A percentile compares a stretch with the other conserved stretches of the same genome.
Conservation (phyloP, 2,329 filamentous ascomycete species). For the Ophidiomyces ophidiicola region DNA sequence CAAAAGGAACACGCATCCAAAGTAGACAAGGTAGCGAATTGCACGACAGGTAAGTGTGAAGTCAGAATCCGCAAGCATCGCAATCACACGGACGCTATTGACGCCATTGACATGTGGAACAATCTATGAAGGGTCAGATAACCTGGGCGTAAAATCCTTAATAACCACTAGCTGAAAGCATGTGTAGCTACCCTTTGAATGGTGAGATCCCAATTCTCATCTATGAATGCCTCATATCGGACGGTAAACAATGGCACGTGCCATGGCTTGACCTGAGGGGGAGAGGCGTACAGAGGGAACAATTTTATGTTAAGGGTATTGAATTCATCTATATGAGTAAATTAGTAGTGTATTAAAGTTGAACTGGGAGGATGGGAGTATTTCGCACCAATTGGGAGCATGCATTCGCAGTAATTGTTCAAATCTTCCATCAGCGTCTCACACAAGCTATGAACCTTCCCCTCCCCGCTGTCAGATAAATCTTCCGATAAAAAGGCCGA, state of each 20-base stretch:
- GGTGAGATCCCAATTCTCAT: constrained; percentile 44
- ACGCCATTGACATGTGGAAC: constrained; percentile 82
- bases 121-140: constrained; percentile 38
- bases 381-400: constrained; percentile 89
- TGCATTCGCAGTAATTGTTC: constrained; percentile 95
- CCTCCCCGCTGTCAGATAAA: constrained; percentile 34
- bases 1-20: constrained; percentile 76
- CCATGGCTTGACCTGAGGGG: constrained; percentile 68
- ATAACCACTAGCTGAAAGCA: neutral
- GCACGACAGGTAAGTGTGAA: constrained; percentile 75
- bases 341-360: too few relatives aligned
- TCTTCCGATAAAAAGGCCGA: constrained; percentile 57
- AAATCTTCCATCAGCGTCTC: constrained; percentile 83
- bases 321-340: constrained; percentile 78
- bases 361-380: constrained; percentile 19
- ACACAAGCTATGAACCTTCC: constrained; percentile 56
- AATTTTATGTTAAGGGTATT: constrained; percentile 96
- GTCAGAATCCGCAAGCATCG: constrained; percentile 72
- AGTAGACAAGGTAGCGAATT: constrained; percentile 80
- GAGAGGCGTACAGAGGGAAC: constrained; percentile 68
- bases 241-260: constrained; percentile 74
- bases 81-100: constrained; percentile 76
- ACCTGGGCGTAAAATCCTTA: too few relatives aligned
- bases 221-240: constrained; percentile 40
- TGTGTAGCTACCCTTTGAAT: constrained; percentile 33